These are phyloP conservation scores for Puccinellia tenuiflora DNA, from an alignment of 176 grass and related monocot genomes.

Conservation along the genomic window DNA sequence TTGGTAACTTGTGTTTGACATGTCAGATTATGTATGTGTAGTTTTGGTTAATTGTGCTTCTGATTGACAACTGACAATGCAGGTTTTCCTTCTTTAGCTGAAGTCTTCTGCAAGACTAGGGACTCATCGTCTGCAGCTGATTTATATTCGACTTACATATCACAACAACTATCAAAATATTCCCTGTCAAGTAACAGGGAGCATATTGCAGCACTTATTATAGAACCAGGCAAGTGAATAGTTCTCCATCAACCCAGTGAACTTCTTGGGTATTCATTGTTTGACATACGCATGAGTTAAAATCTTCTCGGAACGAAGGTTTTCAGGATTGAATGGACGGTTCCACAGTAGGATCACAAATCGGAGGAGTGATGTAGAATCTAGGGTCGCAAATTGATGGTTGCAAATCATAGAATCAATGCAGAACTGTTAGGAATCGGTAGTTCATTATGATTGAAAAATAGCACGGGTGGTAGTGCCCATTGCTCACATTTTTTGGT, in stretches of 20 bases:
- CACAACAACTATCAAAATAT: slow-evolving; percentile 52
- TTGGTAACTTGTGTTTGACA: slow-evolving; percentile 45
- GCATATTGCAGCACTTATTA: slow-evolving; percentile 71
- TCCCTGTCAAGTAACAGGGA: slow-evolving; percentile 26
- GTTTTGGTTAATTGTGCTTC: slow-evolving; percentile 19
- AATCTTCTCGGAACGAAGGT: neutral
- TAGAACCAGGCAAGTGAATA: slow-evolving; percentile 72
- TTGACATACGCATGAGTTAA: neutral
- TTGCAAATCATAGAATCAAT: neutral
- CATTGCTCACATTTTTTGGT: neutral
- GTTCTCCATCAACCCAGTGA: neutral
- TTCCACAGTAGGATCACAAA: neutral
- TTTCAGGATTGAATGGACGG: neutral
- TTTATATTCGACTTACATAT: slow-evolving; percentile 60
- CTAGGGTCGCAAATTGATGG: neutral
- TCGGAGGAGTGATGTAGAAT: neutral
- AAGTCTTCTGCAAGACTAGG: slow-evolving; percentile 59
- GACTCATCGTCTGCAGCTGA: slow-evolving; percentile 47
- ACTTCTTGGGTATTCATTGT: neutral
- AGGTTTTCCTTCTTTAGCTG: slow-evolving; percentile 67
- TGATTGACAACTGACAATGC: slow-evolving; percentile 23
- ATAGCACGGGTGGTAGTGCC: neutral
- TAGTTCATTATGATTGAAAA: neutral
- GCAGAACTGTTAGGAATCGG: neutral
- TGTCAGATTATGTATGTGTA: slow-evolving; percentile 13